Conservation (phyloP, 495 filamentous ascomycete species). For the Penicillium cinerascens region DNA sequence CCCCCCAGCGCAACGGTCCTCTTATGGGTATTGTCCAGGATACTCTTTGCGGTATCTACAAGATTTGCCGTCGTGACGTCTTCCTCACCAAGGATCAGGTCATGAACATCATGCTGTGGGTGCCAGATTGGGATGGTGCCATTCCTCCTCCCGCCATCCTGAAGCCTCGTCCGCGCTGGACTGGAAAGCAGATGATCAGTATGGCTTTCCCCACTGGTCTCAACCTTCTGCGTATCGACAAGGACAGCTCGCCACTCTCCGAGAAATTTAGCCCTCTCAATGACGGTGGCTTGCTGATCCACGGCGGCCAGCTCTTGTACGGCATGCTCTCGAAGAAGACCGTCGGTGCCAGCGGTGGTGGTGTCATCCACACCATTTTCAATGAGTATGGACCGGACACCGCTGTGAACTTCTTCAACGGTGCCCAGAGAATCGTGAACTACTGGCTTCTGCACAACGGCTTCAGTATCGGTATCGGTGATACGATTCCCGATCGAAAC, state of each 20-base stretch:
- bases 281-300: constrained; percentile 78
- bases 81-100: constrained; percentile 87
- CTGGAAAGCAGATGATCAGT: constrained; percentile 97
- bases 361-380: constrained; percentile 93
- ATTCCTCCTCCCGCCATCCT: constrained; percentile 88
- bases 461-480: constrained; percentile 97
- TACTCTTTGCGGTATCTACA: constrained; percentile 93
- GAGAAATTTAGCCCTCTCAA: constrained; percentile 62
- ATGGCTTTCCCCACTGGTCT: constrained; percentile 84
- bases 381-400: constrained; percentile 86
- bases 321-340: constrained; percentile 91
- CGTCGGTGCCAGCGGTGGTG: constrained; percentile 79
- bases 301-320: constrained; percentile 84
- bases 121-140: constrained; percentile 94
- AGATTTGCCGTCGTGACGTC: constrained; percentile 87
- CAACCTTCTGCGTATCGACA: constrained; percentile 66
- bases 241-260: constrained; percentile 48
- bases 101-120: constrained; percentile 95
- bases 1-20: constrained; percentile 92
- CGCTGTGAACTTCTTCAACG: constrained; percentile 93
- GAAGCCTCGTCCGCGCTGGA: constrained; percentile 91
- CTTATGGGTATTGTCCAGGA: constrained; percentile 99
- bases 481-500: constrained; percentile 83
- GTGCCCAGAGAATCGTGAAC: constrained; percentile 84
- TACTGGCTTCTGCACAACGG: constrained; percentile 99